These are phyloP conservation scores for Guyanaporus albipodus DNA, from an alignment of 768 basidiomycete genomes.

Conservation along the genomic window DNA sequence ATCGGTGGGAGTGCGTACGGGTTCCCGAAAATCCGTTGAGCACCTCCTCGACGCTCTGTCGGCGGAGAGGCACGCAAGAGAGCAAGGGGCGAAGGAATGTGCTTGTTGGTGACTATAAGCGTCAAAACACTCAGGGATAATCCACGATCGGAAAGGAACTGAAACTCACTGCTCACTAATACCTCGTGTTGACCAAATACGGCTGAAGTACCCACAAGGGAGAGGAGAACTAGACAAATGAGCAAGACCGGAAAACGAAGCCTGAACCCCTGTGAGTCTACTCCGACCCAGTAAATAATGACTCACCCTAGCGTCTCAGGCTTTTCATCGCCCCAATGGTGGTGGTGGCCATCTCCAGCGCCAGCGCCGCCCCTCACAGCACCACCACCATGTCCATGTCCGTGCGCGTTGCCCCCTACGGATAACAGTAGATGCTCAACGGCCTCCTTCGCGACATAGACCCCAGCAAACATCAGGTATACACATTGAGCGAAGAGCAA, in stretches of 20 bases:
- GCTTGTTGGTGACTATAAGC: slow-evolving; percentile 53
- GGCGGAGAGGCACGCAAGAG: slow-evolving; percentile 36
- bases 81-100: slow-evolving; percentile 50
- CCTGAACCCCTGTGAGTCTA: slow-evolving; percentile 28
- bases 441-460: slow-evolving; percentile 97
- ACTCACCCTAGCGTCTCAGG: slow-evolving; percentile 40
- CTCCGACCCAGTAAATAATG: background rate
- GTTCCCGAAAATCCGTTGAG: slow-evolving; percentile 51
- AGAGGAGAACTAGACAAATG: slow-evolving; percentile 50
- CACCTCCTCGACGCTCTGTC: slow-evolving; percentile 5
- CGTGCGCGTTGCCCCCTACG: slow-evolving; percentile 72
- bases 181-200: slow-evolving; percentile 61
- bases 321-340: slow-evolving; percentile 63
- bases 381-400: slow-evolving; percentile 59
- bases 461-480: slow-evolving; percentile 89
- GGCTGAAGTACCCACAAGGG: slow-evolving; percentile 53
- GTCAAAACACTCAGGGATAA: slow-evolving; percentile 2
- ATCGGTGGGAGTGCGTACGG: slow-evolving; percentile 72
- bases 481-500: slow-evolving; percentile 86
- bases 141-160: background rate
- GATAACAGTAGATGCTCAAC: slow-evolving; percentile 87
- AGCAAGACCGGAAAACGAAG: slow-evolving; percentile 67
- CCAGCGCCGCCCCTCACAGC: slow-evolving; percentile 28
- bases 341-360: slow-evolving; percentile 45
- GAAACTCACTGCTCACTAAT: slow-evolving; percentile 56